These are phyloP conservation scores for Wickerhamiella nectarea DNA, from an alignment of 805 yeast species.

Conservation along the genomic window DNA sequence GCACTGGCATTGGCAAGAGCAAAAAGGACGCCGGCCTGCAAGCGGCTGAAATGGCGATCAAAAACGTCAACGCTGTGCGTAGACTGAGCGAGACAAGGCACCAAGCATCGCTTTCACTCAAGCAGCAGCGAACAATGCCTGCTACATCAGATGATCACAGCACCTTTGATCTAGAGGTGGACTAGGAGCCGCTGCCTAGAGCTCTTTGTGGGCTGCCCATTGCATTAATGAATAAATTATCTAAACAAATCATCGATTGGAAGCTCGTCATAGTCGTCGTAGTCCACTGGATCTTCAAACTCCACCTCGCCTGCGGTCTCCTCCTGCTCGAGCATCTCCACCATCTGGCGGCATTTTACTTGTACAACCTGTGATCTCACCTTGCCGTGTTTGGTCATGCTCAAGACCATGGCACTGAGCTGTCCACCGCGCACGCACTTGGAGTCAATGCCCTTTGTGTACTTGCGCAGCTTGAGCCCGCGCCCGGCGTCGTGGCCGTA, in stretches of 20 bases:
- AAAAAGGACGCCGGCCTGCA: conserved; percentile 64
- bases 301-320: neutral
- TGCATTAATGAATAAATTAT: neutral
- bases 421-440: conserved; percentile 68
- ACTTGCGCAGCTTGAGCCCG: conserved; percentile 53
- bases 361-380: conserved; percentile 22
- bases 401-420: conserved; percentile 47
- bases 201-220: no score
- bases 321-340: neutral
- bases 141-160: no score
- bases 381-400: conserved; percentile 19
- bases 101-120: neutral
- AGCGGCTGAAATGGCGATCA: conserved; percentile 74
- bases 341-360: conserved; percentile 18
- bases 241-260: neutral
- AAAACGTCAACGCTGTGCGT: conserved; percentile 44
- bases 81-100: conserved; percentile 48
- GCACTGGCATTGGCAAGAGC: conserved; percentile 57
- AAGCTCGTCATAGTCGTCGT: neutral
- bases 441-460: conserved; percentile 67
- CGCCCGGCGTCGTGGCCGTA: conserved; percentile 84
- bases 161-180: no score
- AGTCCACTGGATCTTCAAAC: neutral
- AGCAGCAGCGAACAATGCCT: neutral
- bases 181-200: no score